Evolutionary conservation across 345 rosid species (phyloP), one percentile per base, ranked within the genome.

Genomic region (Eutrema heterophyllum): DNA sequence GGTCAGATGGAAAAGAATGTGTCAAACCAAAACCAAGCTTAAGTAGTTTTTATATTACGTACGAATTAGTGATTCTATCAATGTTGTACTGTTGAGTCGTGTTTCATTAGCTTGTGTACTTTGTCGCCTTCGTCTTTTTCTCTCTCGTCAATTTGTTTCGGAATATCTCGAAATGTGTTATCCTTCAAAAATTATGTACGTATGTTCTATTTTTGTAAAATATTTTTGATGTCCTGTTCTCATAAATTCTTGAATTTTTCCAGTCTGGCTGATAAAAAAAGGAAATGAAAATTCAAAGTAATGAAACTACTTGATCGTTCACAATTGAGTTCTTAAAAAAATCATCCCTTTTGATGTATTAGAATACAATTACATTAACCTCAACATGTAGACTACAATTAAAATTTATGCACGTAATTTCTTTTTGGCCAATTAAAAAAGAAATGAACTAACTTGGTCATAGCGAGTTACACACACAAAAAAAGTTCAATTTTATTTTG

Each of bases 31-130:
- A 59, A 38, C 67, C 45, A 48, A 51, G 12, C 13, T 24, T 48
- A 38, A 67, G 21, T 65, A 46, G 58, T n/a, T 73, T 64, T 55
- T 64, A 0, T 13, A 43, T 33, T 29, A 54, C 11, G 13, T n/a
- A 53, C 16, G 9, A 43, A 10, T 54, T 73, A 73, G 64, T 73
- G 49, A 4, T 41, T 64, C 26, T 49, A 71, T 64, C 33, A 16
- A 26, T 73, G 43, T 45, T 56, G 58, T 45, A 73, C 33, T 38
- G 58, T 36, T 73, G 77, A 65, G 77, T 73, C 50, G 45, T 33
- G 65, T 73, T 55, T 73, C 64, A 60, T 3, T 65, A 45, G 24
- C n/a, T 72, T 52, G 69, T 52, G 69, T 52, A 63, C 39, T 49
- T 35, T 35, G 14, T 21, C n/a, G 45, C 5, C 21, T 55, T 48